These are phyloP conservation scores for Tuber melanosporum DNA, from an alignment of 495 filamentous ascomycete species.

Conservation along the genomic window DNA sequence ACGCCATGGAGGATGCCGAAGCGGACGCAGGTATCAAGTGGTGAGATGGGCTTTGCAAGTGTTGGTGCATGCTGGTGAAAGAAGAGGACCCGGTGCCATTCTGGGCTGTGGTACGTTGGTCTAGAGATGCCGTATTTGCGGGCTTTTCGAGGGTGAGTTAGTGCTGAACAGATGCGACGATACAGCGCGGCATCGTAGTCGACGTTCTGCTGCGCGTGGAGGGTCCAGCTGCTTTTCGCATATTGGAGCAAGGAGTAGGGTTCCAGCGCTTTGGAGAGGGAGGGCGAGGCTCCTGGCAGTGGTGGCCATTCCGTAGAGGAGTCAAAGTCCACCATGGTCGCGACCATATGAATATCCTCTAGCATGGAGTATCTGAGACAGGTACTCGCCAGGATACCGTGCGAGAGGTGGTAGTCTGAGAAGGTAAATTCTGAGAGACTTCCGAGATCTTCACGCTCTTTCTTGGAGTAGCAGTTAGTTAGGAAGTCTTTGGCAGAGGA, in stretches of 20 bases:
- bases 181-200: not conserved
- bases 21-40: not conserved
- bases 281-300: not conserved
- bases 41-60: not conserved
- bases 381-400: not conserved
- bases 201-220: not conserved
- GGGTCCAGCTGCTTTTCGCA: not conserved
- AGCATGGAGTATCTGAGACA: slow-evolving; percentile 5
- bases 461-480: not conserved
- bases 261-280: not conserved
- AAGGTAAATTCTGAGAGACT: not conserved
- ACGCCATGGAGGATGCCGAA: slow-evolving; percentile 1
- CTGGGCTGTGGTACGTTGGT: not conserved
- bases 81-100: slow-evolving; percentile 1
- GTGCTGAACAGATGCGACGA: not conserved
- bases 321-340: not conserved
- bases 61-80: not conserved
- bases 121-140: not conserved
- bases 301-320: not conserved
- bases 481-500: slow-evolving; percentile 40
- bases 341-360: not conserved
- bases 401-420: not conserved
- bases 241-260: not conserved
- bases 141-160: not conserved
- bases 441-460: not conserved